Percentiles rank a stretch among this genome's conserved stretches.
phyloP scores from a whole-genome alignment of 495 filamentous ascomycete genomes.

The Lophiotrema nucula region DNA sequence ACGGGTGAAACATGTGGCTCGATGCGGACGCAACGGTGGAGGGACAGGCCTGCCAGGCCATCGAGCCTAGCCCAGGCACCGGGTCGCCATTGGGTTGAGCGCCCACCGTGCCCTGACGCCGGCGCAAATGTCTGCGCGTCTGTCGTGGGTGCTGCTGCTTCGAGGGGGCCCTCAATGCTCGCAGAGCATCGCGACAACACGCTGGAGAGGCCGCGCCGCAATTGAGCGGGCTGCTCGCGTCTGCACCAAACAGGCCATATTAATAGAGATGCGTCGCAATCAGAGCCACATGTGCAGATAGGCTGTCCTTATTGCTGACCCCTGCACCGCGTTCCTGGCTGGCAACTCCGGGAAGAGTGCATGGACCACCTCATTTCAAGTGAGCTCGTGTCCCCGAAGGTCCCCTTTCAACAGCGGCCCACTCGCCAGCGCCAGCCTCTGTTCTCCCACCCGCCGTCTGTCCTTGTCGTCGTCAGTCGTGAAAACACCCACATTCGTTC shows the following conservation, averaged over 20 bases:
- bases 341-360: too few species aligned
- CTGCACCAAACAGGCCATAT: too few species aligned
- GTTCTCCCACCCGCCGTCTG: neutral
- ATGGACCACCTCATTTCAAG: neutral
- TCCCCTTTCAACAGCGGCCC: neutral
- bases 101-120: neutral
- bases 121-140: too few species aligned
- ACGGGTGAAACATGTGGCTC: neutral
- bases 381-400: neutral
- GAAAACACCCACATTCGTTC: conserved; percentile 18
- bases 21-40: neutral
- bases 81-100: neutral
- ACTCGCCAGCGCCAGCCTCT: conserved; percentile 1
- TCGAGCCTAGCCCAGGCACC: neutral
- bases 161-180: too few species aligned
- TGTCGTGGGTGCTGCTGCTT: neutral
- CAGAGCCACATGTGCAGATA: too few species aligned
- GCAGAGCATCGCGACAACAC: too few species aligned
- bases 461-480: conserved; percentile 11
- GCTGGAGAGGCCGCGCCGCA: too few species aligned
- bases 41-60: neutral
- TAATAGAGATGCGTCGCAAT: too few species aligned
- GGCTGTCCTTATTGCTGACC: too few species aligned
- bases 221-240: too few species aligned
- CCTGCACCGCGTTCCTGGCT: too few species aligned